These are phyloP conservation scores for Aspergillus panamensis DNA, from an alignment of 495 filamentous ascomycete species.

Conservation along the genomic window DNA sequence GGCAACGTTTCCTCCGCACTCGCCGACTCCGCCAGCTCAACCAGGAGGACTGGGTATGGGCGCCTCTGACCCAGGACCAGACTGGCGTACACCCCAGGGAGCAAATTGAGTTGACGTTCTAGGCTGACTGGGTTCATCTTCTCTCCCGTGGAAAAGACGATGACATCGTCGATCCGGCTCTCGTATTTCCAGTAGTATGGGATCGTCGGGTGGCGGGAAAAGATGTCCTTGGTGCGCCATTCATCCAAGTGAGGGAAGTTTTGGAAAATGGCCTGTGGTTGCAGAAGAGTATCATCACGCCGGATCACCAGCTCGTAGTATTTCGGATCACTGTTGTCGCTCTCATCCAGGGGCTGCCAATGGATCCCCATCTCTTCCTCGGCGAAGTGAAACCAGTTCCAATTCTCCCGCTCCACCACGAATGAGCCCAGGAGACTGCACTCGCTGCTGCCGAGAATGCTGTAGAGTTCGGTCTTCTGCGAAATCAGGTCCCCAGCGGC, in stretches of 20 bases:
- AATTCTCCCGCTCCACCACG: slow-evolving; percentile 36
- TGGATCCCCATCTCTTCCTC: slow-evolving; percentile 37
- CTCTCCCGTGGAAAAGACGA: slow-evolving; percentile 59
- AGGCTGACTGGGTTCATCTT: slow-evolving; percentile 56
- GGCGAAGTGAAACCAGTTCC: slow-evolving; percentile 45
- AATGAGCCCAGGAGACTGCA: slow-evolving; percentile 31
- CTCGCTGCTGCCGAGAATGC: slow-evolving; percentile 31
- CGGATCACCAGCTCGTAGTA: slow-evolving; percentile 17
- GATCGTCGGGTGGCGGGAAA: slow-evolving; percentile 44
- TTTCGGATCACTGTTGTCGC: background rate
- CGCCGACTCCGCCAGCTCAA: slow-evolving; percentile 37
- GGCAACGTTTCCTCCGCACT: slow-evolving; percentile 24
- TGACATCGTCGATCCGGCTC: slow-evolving; percentile 55
- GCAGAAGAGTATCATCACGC: slow-evolving; percentile 1
- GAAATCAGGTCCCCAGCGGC: slow-evolving; percentile 19
- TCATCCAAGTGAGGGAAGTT: slow-evolving; percentile 50
- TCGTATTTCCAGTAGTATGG: slow-evolving; percentile 46
- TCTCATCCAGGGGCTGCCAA: slow-evolving; percentile 17
- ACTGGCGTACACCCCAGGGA: slow-evolving; percentile 44
- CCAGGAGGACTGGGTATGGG: slow-evolving; percentile 44
- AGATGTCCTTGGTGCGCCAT: slow-evolving; percentile 56
- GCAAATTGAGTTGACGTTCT: slow-evolving; percentile 41
- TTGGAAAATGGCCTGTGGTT: slow-evolving; percentile 30
- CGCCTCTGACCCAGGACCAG: slow-evolving; percentile 47
- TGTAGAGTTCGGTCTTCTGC: slow-evolving; percentile 21